phyloP scores from a whole-genome alignment of 2,329 filamentous ascomycete species.

The Penicillium sp. region DNA sequence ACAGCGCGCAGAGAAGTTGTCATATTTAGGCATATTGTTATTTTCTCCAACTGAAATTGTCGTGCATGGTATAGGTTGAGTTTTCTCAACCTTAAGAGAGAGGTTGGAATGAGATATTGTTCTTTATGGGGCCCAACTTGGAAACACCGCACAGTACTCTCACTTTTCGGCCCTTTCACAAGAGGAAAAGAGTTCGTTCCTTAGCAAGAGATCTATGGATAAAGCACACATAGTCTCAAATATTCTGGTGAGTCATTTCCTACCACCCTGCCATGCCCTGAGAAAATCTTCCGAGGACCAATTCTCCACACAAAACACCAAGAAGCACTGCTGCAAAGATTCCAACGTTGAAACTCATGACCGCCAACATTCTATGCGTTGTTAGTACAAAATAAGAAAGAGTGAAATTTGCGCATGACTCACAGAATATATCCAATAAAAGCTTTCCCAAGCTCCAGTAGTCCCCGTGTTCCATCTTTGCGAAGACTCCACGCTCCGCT shows the following conservation, averaged over 20 bases:
- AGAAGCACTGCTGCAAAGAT: slow-evolving; percentile 1
- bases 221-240: too few species aligned
- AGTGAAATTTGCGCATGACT: background rate
- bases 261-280: background rate
- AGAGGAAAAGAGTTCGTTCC: too few species aligned
- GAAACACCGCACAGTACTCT: too few species aligned
- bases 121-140: too few species aligned
- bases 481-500: slow-evolving; percentile 4
- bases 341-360: slow-evolving; percentile 8
- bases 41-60: too few species aligned
- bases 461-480: background rate
- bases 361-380: slow-evolving; percentile 4
- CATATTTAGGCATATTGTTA: too few species aligned
- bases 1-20: too few species aligned
- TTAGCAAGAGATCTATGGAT: too few species aligned
- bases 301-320: slow-evolving; percentile 2
- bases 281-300: slow-evolving; percentile 5
- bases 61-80: too few species aligned
- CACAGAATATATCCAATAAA: slow-evolving; percentile 11
- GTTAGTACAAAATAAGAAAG: background rate
- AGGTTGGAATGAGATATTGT: too few species aligned
- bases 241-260: background rate
- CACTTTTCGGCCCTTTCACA: too few species aligned
- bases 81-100: too few species aligned
- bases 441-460: slow-evolving; percentile 2